Evolutionary conservation across 352 stramenopile species (phyloP), one percentile per base, ranked within the genome.

Genomic region (Plasmopara muralis): DNA sequence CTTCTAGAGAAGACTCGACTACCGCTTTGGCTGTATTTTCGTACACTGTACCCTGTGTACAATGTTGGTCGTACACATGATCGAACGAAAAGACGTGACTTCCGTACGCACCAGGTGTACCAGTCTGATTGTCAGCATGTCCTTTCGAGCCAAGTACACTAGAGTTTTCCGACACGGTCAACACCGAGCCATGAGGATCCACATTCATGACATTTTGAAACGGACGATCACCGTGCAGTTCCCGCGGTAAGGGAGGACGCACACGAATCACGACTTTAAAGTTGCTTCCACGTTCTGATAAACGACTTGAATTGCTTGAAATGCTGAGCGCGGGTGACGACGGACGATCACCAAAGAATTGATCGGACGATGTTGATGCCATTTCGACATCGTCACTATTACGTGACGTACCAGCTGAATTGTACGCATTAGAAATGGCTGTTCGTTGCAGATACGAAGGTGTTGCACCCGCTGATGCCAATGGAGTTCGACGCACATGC

Each of bases 211-310:
- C 81, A 58, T 96, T 97, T 57, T 94, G 82, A 59, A 96, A 97
- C 14, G 83, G 85, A 0, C 76, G 72, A 38, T 97, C 85, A 2
- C 83, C 82, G 42, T 95, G 77, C 0, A 97, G 69, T 57, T 97
- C 89, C 28, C 89, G 67, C 0, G 85, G 83, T 15, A 97, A 58
- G 2, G 89, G 89, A 0, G 89, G 89, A 0, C 89, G 82, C 20
- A 96, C 85, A 42, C 89, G 80, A 53, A 97, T 94, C n/a, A 97
- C 89, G 41, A 97, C 89, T 48, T 95, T 95, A 60, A 96, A 95
- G 64, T 95, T 95, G 51, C 74, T 84, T 2, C 79, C 79, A 8
- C 79, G 76, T 47, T 78, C 71, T 6, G 34, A 33, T 29, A 60
- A 77, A 18, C 68, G 59, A 50, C 64, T 77, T 10, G 53, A 60